Conservation (phyloP, 768 basidiomycete genomes). For the Paxillus ammoniavirescens region DNA sequence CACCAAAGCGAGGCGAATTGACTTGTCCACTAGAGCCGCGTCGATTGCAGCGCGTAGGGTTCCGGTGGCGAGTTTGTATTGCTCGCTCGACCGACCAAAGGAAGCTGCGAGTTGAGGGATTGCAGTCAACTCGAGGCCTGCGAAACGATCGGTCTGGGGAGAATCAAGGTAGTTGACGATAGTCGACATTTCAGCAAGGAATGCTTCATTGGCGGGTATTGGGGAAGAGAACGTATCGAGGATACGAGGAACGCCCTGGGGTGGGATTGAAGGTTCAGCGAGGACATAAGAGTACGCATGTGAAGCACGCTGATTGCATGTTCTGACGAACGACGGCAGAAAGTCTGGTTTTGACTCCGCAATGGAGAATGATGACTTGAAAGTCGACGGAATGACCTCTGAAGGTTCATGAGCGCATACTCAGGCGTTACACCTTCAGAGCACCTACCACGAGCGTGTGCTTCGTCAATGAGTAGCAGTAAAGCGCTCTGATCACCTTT, state of each 20-base stretch:
- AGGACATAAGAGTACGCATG: constrained; percentile 57
- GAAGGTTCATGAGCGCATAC: constrained; percentile 4
- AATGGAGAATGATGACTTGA: constrained; percentile 49
- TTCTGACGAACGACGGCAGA: constrained; percentile 52
- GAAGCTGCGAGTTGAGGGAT: constrained; percentile 46
- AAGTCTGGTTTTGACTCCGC: constrained; percentile 30
- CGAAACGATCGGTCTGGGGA: constrained; percentile 47
- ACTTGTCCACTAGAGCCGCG: constrained; percentile 35
- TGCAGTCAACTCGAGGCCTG: constrained; percentile 57
- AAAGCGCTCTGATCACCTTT: constrained; percentile 49
- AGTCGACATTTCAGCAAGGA: constrained; percentile 43
- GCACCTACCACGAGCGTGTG: constrained; percentile 51
- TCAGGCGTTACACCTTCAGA: not conserved
- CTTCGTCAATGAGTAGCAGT: constrained; percentile 55
- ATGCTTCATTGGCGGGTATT: constrained; percentile 37
- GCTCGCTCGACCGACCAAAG: constrained; percentile 51
- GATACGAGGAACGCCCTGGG: constrained; percentile 30
- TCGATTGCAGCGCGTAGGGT: constrained; percentile 50
- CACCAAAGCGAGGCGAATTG: constrained; percentile 52
- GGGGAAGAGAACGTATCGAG: constrained; percentile 43
- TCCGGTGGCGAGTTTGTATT: constrained; percentile 47
- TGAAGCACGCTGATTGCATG: constrained; percentile 56
- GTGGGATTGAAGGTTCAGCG: constrained; percentile 33
- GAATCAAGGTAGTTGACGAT: constrained; percentile 51
- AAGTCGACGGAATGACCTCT: constrained; percentile 59